Evolutionary conservation across 345 rosid species (phyloP).

Genomic region (Citrus medica): DNA sequence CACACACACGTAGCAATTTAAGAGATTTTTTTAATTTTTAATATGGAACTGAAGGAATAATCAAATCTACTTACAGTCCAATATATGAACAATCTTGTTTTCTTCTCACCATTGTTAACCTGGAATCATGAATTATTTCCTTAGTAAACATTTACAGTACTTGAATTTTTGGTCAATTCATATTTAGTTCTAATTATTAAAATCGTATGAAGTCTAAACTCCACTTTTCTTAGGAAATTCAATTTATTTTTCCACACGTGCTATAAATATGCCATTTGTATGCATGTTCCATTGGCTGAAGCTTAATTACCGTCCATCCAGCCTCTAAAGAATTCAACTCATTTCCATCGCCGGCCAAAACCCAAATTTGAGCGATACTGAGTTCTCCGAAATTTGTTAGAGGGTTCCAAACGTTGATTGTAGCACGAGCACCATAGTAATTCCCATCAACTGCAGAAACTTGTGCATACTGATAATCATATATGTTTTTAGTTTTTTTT

Average conservation of each 20-base stretch:
- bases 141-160: background rate
- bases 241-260: too few species aligned
- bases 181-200: too few species aligned
- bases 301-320: constrained; percentile 24
- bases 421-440: constrained; percentile 19
- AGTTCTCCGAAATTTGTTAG: background rate
- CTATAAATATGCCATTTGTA: too few species aligned
- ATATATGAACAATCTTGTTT: constrained; percentile 18
- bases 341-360: background rate
- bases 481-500: background rate
- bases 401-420: constrained; percentile 26
- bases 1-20: too few species aligned
- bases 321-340: constrained; percentile 10
- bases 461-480: constrained; percentile 13
- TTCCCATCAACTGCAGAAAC: background rate
- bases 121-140: constrained; percentile 3
- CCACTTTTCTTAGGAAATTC: too few species aligned
- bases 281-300: background rate
- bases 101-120: background rate
- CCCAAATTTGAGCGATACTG: constrained; percentile 20
- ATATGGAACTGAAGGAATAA: too few species aligned
- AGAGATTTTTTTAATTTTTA: too few species aligned
- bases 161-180: background rate
- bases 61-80: constrained; percentile 30
- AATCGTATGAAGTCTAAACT: too few species aligned